phyloP scores from a whole-genome alignment of 108 stramenopile species.

The Nannochloropsis gaditana region DNA sequence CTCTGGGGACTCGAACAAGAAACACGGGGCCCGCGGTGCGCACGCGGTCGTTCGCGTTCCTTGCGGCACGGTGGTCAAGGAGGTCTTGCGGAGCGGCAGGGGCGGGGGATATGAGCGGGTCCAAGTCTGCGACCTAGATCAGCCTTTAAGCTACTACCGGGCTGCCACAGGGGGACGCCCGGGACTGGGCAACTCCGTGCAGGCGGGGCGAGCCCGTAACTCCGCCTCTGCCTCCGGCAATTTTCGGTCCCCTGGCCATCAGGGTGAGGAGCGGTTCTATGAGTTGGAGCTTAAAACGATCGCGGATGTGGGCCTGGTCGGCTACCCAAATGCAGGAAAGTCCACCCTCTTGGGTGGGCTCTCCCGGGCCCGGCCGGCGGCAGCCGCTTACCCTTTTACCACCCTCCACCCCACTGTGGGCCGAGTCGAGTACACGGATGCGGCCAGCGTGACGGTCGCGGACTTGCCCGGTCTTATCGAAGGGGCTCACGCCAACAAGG shows the following conservation, averaged over 20 bases:
- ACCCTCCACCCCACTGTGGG: conserved; percentile 91
- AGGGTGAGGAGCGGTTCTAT: conserved; percentile 36
- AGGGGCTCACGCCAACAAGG: conserved; percentile 83
- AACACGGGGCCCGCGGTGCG: conserved; percentile 24
- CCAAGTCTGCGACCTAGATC: conserved; percentile 30
- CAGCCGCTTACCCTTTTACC: conserved; percentile 96
- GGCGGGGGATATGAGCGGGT: not conserved
- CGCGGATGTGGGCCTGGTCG: conserved; percentile 95
- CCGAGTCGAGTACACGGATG: conserved; percentile 61
- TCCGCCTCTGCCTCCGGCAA: not conserved
- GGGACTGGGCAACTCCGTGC: conserved; percentile 35
- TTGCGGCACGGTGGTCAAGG: conserved; percentile 41
- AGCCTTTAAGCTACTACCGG: conserved; percentile 26
- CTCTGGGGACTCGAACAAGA: not conserved
- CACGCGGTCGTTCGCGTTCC: conserved; percentile 41
- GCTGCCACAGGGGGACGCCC: conserved; percentile 35
- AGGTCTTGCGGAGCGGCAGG: conserved; percentile 24
- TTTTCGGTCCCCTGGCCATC: conserved; percentile 16
- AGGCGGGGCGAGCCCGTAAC: conserved; percentile 27
- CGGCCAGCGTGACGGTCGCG: conserved; percentile 67
- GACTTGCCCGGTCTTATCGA: conserved; percentile 95
- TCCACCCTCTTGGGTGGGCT: conserved; percentile 75
- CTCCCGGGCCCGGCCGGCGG: conserved; percentile 77
- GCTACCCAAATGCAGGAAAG: conserved; percentile 95
- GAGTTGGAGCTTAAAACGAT: conserved; percentile 88